Percentiles rank a stretch among this genome's conserved stretches.
phyloP scores from a whole-genome alignment of 2,329 filamentous ascomycete genomes.

The Diaporthe caulivora region DNA sequence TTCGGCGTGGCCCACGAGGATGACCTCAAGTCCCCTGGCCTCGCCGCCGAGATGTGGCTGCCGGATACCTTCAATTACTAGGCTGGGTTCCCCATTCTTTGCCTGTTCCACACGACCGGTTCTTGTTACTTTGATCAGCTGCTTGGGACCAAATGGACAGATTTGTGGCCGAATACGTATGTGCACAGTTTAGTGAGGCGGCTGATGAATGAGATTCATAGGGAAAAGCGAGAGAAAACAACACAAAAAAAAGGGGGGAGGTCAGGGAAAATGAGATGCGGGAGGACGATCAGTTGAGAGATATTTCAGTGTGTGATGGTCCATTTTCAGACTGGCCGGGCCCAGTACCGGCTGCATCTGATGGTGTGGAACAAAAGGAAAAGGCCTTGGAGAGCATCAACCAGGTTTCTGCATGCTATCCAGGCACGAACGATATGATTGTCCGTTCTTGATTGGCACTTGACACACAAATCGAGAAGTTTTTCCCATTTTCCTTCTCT shows the following conservation, averaged over 20 bases:
- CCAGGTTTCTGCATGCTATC: neutral
- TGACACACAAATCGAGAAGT: neutral
- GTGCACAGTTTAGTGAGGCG: too few relatives aligned
- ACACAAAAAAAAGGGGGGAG: neutral
- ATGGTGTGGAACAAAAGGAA: neutral
- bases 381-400: neutral
- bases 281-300: neutral
- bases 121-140: neutral
- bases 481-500: neutral
- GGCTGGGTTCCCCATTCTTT: neutral
- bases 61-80: constrained; percentile 26
- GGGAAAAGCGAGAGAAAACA: neutral
- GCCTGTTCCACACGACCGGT: neutral
- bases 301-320: neutral
- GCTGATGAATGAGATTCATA: too few relatives aligned
- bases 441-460: neutral
- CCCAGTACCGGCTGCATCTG: neutral
- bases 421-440: neutral
- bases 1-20: constrained; percentile 16
- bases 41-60: constrained; percentile 14
- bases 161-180: too few relatives aligned
- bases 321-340: too few relatives aligned
- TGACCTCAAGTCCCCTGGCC: neutral
- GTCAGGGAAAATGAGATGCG: constrained; percentile 38
- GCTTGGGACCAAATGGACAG: too few relatives aligned